Percentiles rank a stretch among this genome's conserved stretches.
Evolutionary conservation across 257 asterid genomes (phyloP).

Genomic region (Solanum tacnaense): DNA sequence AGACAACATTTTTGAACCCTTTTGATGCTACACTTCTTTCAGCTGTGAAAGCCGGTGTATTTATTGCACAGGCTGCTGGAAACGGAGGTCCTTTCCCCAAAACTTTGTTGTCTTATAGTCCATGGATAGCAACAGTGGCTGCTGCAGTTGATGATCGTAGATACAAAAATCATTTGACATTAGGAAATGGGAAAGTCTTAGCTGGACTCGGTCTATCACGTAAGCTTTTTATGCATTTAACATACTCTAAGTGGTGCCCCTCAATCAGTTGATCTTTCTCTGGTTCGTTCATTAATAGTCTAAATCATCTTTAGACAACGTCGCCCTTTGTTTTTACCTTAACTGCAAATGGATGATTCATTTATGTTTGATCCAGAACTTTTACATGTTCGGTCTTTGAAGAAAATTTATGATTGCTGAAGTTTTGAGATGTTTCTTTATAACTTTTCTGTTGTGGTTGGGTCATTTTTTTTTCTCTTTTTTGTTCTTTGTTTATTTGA

Average conservation of each 20-base stretch:
- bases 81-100: slow-evolving; percentile 98
- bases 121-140: slow-evolving; percentile 95
- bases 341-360: background rate
- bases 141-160: slow-evolving; percentile 98
- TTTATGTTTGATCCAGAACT: background rate
- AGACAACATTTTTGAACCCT: slow-evolving; percentile 87
- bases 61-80: slow-evolving; percentile 97
- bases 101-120: slow-evolving; percentile 92
- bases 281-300: background rate
- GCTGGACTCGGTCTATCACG: slow-evolving; percentile 92
- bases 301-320: background rate
- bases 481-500: background rate
- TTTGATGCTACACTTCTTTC: slow-evolving; percentile 91
- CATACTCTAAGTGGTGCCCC: background rate
- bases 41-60: slow-evolving; percentile 95
- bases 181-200: slow-evolving; percentile 84
- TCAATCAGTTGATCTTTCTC: background rate
- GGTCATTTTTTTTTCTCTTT: background rate
- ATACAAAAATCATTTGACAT: slow-evolving; percentile 79
- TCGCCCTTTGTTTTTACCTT: background rate
- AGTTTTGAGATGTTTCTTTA: background rate
- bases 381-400: background rate
- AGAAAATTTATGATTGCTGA: background rate
- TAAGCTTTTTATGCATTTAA: slow-evolving; percentile 27
- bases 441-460: background rate